Conservation (phyloP, 2,329 filamentous ascomycete genomes). For the Eutypella sp. region DNA sequence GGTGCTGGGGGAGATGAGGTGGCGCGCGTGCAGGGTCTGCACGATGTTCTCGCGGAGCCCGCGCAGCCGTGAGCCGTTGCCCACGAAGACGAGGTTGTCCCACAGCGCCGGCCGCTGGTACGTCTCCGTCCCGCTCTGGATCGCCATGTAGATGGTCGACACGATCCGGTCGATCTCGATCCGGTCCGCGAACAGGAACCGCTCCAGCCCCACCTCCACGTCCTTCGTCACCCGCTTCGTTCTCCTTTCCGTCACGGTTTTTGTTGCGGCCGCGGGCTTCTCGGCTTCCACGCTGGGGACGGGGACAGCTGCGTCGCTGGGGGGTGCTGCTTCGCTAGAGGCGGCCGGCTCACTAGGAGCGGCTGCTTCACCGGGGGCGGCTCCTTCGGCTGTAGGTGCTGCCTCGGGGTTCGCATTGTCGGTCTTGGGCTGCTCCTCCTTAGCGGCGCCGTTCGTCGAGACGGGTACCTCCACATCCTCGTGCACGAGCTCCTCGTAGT, state of each 20-base stretch:
- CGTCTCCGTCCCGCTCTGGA: constrained; percentile 78
- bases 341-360: constrained; percentile 10
- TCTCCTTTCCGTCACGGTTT: constrained; percentile 33
- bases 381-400: constrained; percentile 13
- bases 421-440: constrained; percentile 3
- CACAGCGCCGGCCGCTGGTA: constrained; percentile 82
- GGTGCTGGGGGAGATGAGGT: constrained; percentile 85
- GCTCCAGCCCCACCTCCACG: constrained; percentile 72
- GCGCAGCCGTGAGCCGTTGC: constrained; percentile 69
- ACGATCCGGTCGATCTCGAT: constrained; percentile 78
- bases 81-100: constrained; percentile 88
- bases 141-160: constrained; percentile 74
- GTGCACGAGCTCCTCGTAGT: constrained; percentile 64
- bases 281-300: not conserved
- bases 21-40: constrained; percentile 71
- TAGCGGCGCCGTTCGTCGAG: constrained; percentile 19
- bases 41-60: constrained; percentile 89
- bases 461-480: constrained; percentile 43
- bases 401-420: constrained; percentile 12
- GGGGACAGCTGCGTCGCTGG: not conserved
- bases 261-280: constrained; percentile 23
- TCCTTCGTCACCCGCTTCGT: constrained; percentile 59
- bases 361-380: constrained; percentile 1
- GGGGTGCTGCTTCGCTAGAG: constrained; percentile 12
- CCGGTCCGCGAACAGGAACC: constrained; percentile 65